These are phyloP conservation scores for Curvularia eragrostidis DNA, from an alignment of 2,329 filamentous ascomycete species.

Conservation along the genomic window DNA sequence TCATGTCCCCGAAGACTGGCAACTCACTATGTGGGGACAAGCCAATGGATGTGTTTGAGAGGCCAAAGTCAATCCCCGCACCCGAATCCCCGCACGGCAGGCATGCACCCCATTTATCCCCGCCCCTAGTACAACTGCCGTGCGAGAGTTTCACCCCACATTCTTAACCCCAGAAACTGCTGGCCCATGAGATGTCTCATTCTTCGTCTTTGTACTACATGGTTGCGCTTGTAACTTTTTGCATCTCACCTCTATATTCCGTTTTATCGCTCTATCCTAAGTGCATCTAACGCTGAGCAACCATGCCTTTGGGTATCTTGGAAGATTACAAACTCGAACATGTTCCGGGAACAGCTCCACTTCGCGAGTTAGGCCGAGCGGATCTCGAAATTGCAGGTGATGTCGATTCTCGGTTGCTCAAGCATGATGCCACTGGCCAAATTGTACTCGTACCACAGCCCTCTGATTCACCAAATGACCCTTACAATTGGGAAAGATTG, in stretches of 20 bases:
- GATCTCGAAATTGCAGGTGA: slow-evolving; percentile 24
- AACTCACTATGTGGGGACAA: neutral
- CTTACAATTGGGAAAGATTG: slow-evolving; percentile 58
- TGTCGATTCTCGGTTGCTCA: slow-evolving; percentile 26
- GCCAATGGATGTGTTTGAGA: neutral
- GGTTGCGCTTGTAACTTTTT: neutral
- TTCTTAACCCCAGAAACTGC: slow-evolving; percentile 7
- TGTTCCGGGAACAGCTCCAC: slow-evolving; percentile 33
- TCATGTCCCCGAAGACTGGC: slow-evolving; percentile 3
- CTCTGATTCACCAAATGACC: slow-evolving; percentile 57
- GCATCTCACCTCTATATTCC: neutral
- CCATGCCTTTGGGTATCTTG: slow-evolving; percentile 34
- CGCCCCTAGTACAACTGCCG: slow-evolving; percentile 6
- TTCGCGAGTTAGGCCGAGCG: slow-evolving; percentile 27
- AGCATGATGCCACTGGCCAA: slow-evolving; percentile 36
- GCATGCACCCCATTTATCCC: slow-evolving; percentile 3
- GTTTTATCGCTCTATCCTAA: neutral
- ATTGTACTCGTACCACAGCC: slow-evolving; percentile 62
- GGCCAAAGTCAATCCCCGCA: slow-evolving; percentile 1
- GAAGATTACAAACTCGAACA: slow-evolving; percentile 32
- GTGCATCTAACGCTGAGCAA: slow-evolving; percentile 1
- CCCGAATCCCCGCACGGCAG: slow-evolving; percentile 20
- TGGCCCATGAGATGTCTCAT: neutral
- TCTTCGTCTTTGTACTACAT: neutral
- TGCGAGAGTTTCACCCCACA: slow-evolving; percentile 14